These are phyloP conservation scores for Phytophthora fragariae DNA, from an alignment of 352 stramenopile genomes.

Conservation along the genomic window DNA sequence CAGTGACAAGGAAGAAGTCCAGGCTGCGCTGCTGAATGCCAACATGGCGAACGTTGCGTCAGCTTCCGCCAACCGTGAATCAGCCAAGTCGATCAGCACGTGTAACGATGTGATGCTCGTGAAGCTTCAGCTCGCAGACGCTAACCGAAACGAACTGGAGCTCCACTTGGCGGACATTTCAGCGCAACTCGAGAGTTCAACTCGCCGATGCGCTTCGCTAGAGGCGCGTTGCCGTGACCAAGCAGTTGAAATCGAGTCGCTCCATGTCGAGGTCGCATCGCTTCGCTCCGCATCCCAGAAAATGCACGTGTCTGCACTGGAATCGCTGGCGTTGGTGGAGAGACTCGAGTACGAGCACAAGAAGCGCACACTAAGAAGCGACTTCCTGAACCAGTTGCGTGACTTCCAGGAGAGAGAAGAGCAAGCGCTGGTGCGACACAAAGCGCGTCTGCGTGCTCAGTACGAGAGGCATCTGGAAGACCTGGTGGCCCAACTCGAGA, in stretches of 20 bases:
- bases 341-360: slow-evolving; percentile 80
- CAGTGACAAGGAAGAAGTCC: slow-evolving; percentile 50
- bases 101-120: slow-evolving; percentile 63
- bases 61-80: slow-evolving; percentile 20
- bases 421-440: slow-evolving; percentile 64
- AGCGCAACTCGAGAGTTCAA: slow-evolving; percentile 55
- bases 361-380: slow-evolving; percentile 65
- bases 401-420: slow-evolving; percentile 81
- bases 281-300: slow-evolving; percentile 53
- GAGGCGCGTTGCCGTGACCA: slow-evolving; percentile 61
- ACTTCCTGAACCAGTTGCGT: slow-evolving; percentile 69
- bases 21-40: slow-evolving; percentile 40
- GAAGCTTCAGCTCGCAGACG: slow-evolving; percentile 65
- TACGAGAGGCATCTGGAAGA: slow-evolving; percentile 76
- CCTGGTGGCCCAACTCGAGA: slow-evolving; percentile 64
- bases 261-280: slow-evolving; percentile 63
- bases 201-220: slow-evolving; percentile 46
- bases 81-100: slow-evolving; percentile 16
- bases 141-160: slow-evolving; percentile 62
- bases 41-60: slow-evolving; percentile 37
- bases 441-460: slow-evolving; percentile 67
- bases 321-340: slow-evolving; percentile 57
- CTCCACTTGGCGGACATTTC: slow-evolving; percentile 57
- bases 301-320: slow-evolving; percentile 62
- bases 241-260: slow-evolving; percentile 55